Conservation (phyloP, 768 basidiomycete species). For the Boletus insuetus region DNA sequence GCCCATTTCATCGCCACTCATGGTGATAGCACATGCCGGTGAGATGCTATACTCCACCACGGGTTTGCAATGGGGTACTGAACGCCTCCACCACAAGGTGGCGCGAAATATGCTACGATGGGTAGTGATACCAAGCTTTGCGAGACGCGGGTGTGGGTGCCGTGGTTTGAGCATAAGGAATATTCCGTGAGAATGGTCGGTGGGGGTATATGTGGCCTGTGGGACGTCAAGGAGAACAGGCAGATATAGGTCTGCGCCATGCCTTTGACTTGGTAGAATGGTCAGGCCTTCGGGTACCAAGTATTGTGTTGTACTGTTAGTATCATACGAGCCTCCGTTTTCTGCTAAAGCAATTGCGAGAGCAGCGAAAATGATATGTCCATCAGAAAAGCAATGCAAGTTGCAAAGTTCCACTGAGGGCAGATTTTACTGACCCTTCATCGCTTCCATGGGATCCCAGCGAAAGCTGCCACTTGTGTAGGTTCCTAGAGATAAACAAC, state of each 20-base stretch:
- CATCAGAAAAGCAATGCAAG: too few relatives aligned
- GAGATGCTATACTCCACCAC: neutral
- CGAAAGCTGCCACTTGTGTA: too few relatives aligned
- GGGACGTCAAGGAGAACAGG: slow-evolving; percentile 17
- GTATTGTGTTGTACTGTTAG: too few relatives aligned
- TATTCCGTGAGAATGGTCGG: slow-evolving; percentile 17
- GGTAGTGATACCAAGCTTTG: slow-evolving; percentile 7
- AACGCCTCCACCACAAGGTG: neutral
- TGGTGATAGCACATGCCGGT: slow-evolving; percentile 12
- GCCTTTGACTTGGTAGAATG: too few relatives aligned
- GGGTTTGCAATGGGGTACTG: neutral
- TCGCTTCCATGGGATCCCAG: too few relatives aligned
- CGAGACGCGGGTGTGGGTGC: slow-evolving; percentile 21
- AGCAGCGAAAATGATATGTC: too few relatives aligned
- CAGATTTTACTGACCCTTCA: too few relatives aligned
- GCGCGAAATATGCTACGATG: slow-evolving; percentile 5
- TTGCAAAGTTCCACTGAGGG: too few relatives aligned
- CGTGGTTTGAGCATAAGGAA: slow-evolving; percentile 19
- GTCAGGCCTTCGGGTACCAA: too few relatives aligned
- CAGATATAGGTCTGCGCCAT: neutral
- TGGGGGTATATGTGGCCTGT: slow-evolving; percentile 6
- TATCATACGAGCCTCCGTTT: too few relatives aligned
- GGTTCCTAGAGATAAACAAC: too few relatives aligned
- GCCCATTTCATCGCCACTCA: slow-evolving; percentile 8
- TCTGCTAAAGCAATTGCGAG: too few relatives aligned